Evolutionary conservation across 768 basidiomycete species (phyloP), one percentile per base, ranked within the genome.

Genomic region (Rhodotorula sphaerocarpa): DNA sequence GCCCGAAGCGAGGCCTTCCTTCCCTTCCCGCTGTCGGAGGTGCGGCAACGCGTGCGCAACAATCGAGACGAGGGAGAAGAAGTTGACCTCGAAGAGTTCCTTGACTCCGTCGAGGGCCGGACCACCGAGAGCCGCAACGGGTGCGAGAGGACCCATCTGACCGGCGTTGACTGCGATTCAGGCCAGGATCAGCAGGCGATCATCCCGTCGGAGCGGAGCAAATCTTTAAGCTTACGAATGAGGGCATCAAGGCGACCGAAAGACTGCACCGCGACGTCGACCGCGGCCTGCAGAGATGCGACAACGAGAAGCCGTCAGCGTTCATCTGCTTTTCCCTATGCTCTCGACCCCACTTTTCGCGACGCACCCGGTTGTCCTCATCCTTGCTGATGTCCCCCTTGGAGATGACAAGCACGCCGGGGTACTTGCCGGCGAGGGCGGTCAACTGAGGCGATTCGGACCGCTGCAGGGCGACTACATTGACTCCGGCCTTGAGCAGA

Each of bases 51-150:
- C 77, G 16, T 80, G 79, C 68, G 84, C 81, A 36, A 91, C 70
- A 28, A 87, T 81, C 39, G 83, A 80, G 48, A 93, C 77, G 25
- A 88, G 79, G 3, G 90, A 88, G 77, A 90, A 88, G 75, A 93
- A 85, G 75, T 92, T 93, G 76, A 88, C 79, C 69, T 91, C 86
- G 73, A 93, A 89, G 21, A 66, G 53, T 25, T 70, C 65, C 21
- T 65, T 50, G 41, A 65, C 41, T 41, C 71, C 67, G 31, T 59
- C 59, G n/a, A 63, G 56, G 5, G 33, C 59, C 51, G n/a, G 43
- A 27, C 62, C 61, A 3, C 66, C 66, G 70, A 61, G 28, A 21
- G 71, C 84, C 59, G 83, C 80, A 28, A 90, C 70, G 23, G 89
- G 88, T 45, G 85, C 83, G 28, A 91, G 34, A 5, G 50, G 50